Base-by-base conservation (phyloP, 345 rosid genomes). In the Dipteronia sinensis region DNA sequence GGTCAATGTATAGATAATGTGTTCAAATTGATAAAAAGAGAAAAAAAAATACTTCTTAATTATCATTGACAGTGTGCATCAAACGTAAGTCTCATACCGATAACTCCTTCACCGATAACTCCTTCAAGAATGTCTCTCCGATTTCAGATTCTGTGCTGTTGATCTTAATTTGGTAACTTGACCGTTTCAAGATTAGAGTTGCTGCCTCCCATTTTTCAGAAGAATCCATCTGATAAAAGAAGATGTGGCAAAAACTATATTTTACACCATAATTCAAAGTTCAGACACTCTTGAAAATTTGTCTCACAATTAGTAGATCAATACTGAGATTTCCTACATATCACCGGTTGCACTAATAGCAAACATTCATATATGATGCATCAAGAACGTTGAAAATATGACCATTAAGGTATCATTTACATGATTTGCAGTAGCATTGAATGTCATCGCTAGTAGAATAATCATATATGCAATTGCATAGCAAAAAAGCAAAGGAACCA, bases 171-270 rank as follows among this genome's bases (percentile, higher is more conserved):
- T 93, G 94, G 85, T 86, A 93, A 83, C 85, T 80, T 16, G 95
- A 89, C 66, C 80, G 77, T 80, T 77, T 85, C 87, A 95, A 83
- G 31, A 67, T 77, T 31, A 93, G 78, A 29, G 86, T 85, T 40
- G 95, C 87, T 0, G 87, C 85, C 78, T 84, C 93, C 98, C 98
- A 93, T 47, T 85, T 88, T 76, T 93, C 94, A 38, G 94, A 74
- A 80, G 92, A 88, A 83, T 90, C 92, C 69, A 77, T 84, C 97
- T 93, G 84, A 81, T 20, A 16, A 72, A 68, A 70, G 69, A 64
- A 74, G 64, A 20, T 2, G 16, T 6, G 58, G 53, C 16, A 77
- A 71, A 71, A 68, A 44, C 15, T 16, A 23, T 19, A 27, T 31
- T 10, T 74, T 56, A 62, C 22, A 77, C 46, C 61, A 73, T 22